Evolutionary conservation across 345 rosid species (phyloP).

Genomic region (Eucalyptus victrix): DNA sequence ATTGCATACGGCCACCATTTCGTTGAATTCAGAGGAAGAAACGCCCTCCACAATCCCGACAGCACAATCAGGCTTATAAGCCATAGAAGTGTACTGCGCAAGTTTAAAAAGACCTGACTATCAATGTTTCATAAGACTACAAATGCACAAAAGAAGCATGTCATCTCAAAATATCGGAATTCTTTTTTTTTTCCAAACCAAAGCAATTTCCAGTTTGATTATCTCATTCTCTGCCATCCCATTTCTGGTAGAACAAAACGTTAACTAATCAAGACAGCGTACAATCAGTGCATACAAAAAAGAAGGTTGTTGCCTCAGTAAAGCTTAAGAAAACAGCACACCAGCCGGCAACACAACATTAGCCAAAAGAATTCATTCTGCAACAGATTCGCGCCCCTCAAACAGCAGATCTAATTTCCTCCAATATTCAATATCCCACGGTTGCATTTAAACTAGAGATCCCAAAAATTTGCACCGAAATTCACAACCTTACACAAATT

Average conservation of each 20-base stretch:
- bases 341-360: background rate
- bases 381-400: background rate
- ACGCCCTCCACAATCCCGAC: conserved; percentile 84
- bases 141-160: background rate
- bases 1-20: conserved; percentile 76
- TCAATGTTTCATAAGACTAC: background rate
- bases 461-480: background rate
- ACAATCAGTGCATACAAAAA: background rate
- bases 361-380: background rate
- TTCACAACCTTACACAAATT: background rate
- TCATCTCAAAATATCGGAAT: background rate
- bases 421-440: background rate
- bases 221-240: background rate
- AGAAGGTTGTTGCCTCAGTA: background rate
- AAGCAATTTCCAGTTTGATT: background rate
- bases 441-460: background rate
- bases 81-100: conserved; percentile 79
- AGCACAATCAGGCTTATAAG: conserved; percentile 73
- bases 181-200: background rate
- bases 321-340: background rate
- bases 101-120: background rate
- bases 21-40: conserved; percentile 74
- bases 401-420: background rate
- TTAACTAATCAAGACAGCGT: background rate
- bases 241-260: background rate